Base-by-base conservation (phyloP, 345 rosid species). In the Camelina sativa region DNA sequence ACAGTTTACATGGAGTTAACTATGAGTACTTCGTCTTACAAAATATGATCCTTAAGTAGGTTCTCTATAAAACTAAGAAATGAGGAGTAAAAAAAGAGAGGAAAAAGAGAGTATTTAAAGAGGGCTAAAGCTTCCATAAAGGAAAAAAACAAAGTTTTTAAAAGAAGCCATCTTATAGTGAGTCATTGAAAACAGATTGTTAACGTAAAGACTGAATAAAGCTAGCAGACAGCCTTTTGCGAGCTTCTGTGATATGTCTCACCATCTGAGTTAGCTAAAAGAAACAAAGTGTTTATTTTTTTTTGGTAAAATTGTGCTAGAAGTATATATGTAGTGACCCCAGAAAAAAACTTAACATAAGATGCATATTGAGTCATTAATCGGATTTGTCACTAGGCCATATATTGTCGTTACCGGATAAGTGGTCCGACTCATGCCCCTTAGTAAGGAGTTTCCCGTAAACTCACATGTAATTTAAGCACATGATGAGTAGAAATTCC, bases 181-280 rank as follows among this genome's bases (percentile, higher is more conserved):
- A 71, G 61, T 64, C 19, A 30, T 48, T 64, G 11, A 50, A 69
- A 71, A 71, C 28, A 63, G 67, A 62, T 76, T 70, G 67, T 64
- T 56, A 64, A 71, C 54, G 56, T 76, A 71, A 48, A 76, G 67
- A 64, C 67, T 71, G 55, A 73, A 73, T 67, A 73, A 78, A 73
- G 81, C 70, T 54, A 67, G 51, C 47, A 68, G 70, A 73, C 81
- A 78, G 74, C 65, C 81, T 78, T 78, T 78, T 76, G 62, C 25
- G 54, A 64, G 76, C 75, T 65, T 70, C 72, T 63, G 48, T 71
- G 52, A 19, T 55, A 47, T 64, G 80, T 76, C 72, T 76, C 72
- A 35, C 80, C 67, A 76, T 71, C 76, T 76, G 38, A 76, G 67
- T 71, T 76, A 61, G 58, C 56, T 67, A 53, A 60, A 62, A 75